These are phyloP conservation scores for Ganoderma lucidum DNA, from an alignment of 1,284 basidiomycete genomes.

Conservation along the genomic window DNA sequence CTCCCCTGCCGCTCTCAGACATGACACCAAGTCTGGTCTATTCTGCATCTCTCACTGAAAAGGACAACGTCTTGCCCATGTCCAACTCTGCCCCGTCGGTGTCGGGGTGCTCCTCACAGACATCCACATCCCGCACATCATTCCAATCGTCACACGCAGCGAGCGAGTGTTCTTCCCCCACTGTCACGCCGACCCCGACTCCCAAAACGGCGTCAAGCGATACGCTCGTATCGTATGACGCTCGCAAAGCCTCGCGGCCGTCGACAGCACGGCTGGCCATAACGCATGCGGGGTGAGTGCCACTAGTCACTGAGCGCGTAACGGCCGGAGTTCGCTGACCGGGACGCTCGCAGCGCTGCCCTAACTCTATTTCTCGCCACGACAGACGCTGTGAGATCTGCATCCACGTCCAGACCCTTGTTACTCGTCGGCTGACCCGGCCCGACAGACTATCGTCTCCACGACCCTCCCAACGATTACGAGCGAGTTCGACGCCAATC, in stretches of 20 bases:
- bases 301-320: constrained; percentile 15
- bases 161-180: constrained; percentile 23
- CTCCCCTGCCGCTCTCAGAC: constrained; percentile 8
- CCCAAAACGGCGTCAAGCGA: constrained; percentile 34
- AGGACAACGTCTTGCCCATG: constrained; percentile 19
- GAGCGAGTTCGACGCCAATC: constrained; percentile 67
- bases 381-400: constrained; percentile 73
- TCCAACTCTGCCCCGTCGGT: constrained; percentile 4
- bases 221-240: constrained; percentile 35
- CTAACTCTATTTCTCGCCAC: constrained; percentile 82
- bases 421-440: constrained; percentile 22
- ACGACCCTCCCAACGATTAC: constrained; percentile 82
- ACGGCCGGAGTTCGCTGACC: constrained; percentile 26
- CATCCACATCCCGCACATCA: constrained; percentile 24
- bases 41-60: constrained; percentile 22
- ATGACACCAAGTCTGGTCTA: constrained; percentile 19
- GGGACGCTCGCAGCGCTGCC: constrained; percentile 60
- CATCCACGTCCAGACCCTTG: constrained; percentile 15
- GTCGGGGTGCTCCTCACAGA: constrained; percentile 10
- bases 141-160: constrained; percentile 27
- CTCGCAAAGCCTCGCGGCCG: constrained; percentile 36
- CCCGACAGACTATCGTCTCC: constrained; percentile 77
- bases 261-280: constrained; percentile 58
- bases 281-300: constrained; percentile 61
- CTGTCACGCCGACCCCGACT: constrained; percentile 26